These are phyloP conservation scores for Saccharum hybrid DNA, from an alignment of 202 grass and related monocot genomes.

Conservation along the genomic window DNA sequence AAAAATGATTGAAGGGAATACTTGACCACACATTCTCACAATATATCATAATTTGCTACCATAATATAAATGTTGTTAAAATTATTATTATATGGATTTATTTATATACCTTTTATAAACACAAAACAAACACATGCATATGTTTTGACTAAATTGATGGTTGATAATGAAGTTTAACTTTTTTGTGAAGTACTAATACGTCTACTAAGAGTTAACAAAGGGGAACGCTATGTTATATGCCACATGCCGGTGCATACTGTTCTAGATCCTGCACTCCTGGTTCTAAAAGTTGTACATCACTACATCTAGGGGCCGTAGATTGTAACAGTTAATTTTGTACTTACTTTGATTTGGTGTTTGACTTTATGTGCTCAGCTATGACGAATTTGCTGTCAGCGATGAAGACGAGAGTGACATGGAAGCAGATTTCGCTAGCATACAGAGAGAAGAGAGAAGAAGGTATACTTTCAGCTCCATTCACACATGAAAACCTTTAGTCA, in stretches of 20 bases:
- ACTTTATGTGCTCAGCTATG: constrained; percentile 62
- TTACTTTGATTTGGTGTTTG: constrained; percentile 9
- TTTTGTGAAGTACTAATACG: neutral
- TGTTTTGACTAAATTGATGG: too few species aligned
- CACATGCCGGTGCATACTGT: neutral
- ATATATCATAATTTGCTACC: too few species aligned
- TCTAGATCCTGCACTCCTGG: neutral
- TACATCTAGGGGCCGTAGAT: too few species aligned
- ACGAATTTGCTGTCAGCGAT: constrained; percentile 61
- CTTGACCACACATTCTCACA: too few species aligned
- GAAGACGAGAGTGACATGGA: constrained; percentile 83
- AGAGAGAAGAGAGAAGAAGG: constrained; percentile 82
- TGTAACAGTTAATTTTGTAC: neutral
- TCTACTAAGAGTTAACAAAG: neutral
- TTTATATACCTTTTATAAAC: neutral
- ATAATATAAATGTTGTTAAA: too few species aligned
- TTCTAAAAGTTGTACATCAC: too few species aligned
- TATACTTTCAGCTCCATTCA: constrained; percentile 34
- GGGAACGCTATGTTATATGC: neutral
- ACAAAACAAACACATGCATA: neutral
- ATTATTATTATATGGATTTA: too few species aligned
- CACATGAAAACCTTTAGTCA: neutral
- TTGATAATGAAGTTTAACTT: neutral
- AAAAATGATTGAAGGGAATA: too few species aligned
- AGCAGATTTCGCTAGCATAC: constrained; percentile 68